Percentiles rank a stretch among this genome's conserved stretches.
phyloP scores from a whole-genome alignment of 2,329 filamentous ascomycete genomes.

The Emergomyces africanus region DNA sequence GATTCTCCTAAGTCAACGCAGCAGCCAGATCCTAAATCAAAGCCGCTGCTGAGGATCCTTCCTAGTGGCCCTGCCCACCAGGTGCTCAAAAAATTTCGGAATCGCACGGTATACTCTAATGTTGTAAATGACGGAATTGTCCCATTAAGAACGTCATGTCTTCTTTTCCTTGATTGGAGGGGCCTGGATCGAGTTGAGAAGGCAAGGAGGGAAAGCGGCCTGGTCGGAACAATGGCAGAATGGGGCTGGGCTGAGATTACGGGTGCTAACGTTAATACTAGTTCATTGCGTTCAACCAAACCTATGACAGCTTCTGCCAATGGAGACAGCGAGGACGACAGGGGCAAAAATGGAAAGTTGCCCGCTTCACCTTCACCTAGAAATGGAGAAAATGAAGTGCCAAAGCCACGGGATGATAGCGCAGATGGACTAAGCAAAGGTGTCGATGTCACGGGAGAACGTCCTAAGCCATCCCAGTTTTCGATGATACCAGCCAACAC shows the following conservation, averaged over 20 bases:
- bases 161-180: constrained; percentile 96
- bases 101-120: constrained; percentile 88
- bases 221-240: constrained; percentile 83
- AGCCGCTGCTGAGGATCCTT: constrained; percentile 76
- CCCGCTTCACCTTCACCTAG: not conserved
- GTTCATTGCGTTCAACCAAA: constrained; percentile 26
- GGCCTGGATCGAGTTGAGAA: constrained; percentile 89
- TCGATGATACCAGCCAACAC: constrained; percentile 10
- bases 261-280: constrained; percentile 49
- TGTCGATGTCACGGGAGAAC: constrained; percentile 5
- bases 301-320: not conserved
- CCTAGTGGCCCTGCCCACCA: constrained; percentile 84
- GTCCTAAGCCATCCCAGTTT: constrained; percentile 9
- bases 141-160: constrained; percentile 81
- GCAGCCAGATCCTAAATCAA: constrained; percentile 61
- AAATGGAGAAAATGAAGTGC: not conserved
- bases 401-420: not conserved
- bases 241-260: constrained; percentile 94
- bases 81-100: constrained; percentile 76
- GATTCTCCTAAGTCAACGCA: constrained; percentile 42
- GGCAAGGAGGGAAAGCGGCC: constrained; percentile 75
- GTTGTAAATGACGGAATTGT: constrained; percentile 98
- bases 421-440: constrained; percentile 6
- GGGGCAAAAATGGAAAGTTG: not conserved
- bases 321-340: constrained; percentile 3